Evolutionary conservation across 805 yeast species (phyloP), one percentile per base, ranked within the genome.

Genomic region (Kregervanrija delftensis): DNA sequence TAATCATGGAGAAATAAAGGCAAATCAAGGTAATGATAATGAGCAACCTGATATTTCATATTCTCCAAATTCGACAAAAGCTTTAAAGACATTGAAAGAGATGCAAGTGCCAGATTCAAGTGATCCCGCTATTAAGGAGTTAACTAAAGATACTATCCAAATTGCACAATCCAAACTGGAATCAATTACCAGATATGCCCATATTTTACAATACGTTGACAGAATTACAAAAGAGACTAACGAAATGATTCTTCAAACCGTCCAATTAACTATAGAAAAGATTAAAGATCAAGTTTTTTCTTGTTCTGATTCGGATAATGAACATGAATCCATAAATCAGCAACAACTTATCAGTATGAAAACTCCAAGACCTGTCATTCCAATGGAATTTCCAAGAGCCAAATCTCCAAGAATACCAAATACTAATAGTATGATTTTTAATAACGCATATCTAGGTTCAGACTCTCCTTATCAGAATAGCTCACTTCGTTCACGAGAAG

Each of bases 141-240:
- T 89, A 17, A 74, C 83, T 1, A 77, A 71, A 13, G 96, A 89
- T 55, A 85, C 96, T 0, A 76, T 79, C 48, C 58, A 58, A 0
- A 55, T 83, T 17, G 79, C 82, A 1, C 70, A 70, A 41, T 77
- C 74, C 13, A 90, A 90, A 60, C 72, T 86, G 2, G 87, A 83
- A 42, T 73, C 86, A 0, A 72, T 88, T 14, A 68, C 78, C 13
- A 69, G 96, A 55, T 69, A 86, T 44, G 81, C 86, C 11, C 84
- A 89, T 49, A 77, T 87, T 2, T 68, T 86, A 48, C 78, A 83
- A 44, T 88, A 83, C 59, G 80, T 86, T 15, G 83, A 83, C 50
- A 82, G 79, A 54, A 79, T 89, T 41, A 84, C 86, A 43, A 76
- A 73, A 42, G 96, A 90, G 61, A 85, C 88, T 3, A 93, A 88